Conservation (phyloP, 2,329 filamentous ascomycete genomes). For the Diaporthe vexans region DNA sequence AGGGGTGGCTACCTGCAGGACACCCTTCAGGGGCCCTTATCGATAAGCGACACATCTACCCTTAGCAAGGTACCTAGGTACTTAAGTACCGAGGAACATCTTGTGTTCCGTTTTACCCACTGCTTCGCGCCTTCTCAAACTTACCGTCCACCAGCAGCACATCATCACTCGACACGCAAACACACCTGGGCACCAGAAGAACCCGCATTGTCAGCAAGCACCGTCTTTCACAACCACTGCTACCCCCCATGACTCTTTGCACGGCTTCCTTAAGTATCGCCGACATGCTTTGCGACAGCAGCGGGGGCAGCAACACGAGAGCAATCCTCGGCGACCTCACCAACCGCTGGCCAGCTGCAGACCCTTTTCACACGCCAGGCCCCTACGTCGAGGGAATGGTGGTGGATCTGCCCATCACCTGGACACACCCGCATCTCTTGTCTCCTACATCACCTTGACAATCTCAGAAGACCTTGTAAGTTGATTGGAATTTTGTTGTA, state of each 20-base stretch:
- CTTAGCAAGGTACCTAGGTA: too few species aligned
- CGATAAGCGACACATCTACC: too few species aligned
- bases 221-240: conserved; percentile 1
- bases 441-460: too few species aligned
- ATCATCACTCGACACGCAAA: not conserved
- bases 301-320: not conserved
- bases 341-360: not conserved
- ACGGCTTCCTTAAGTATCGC: not conserved
- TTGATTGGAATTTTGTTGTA: too few species aligned
- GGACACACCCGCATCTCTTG: not conserved
- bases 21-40: too few species aligned
- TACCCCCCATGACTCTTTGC: not conserved
- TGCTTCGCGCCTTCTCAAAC: not conserved
- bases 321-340: not conserved
- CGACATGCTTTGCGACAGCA: not conserved
- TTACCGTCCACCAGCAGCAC: not conserved
- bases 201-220: not conserved
- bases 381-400: conserved; percentile 5
- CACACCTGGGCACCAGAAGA: not conserved
- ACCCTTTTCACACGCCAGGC: not conserved
- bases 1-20: too few species aligned
- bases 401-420: not conserved
- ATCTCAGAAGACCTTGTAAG: too few species aligned
- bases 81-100: not conserved
- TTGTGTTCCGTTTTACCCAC: not conserved